Base-by-base conservation (phyloP, 805 yeast species). In the Starmerella bombicola region DNA sequence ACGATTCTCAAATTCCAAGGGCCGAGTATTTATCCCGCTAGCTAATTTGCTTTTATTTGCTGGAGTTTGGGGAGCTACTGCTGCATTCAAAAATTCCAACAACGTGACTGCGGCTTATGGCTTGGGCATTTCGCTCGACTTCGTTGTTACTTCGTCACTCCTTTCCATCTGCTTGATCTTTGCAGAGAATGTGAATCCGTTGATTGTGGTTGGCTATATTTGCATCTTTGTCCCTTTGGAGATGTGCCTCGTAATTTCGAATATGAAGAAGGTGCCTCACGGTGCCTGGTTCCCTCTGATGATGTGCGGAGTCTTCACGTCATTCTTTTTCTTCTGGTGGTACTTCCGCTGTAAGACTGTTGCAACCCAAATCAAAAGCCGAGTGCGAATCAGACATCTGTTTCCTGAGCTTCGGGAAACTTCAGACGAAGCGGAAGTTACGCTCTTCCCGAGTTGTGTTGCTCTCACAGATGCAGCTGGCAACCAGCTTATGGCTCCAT, bases 221-320 rank as follows among this genome's bases (percentile, higher is more conserved):
- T 34, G 62, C 19, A 47, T 62, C 3, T 72, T 72, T 49, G 63
- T 68, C 6, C 65, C 75, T 0, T 57, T 74, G 26, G 79, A 74
- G 49, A 47, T 60, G 31, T 54, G 64, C 31, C 56, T 72, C 50
- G 62, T 73, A 15, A 56, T 65, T 38, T 65, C 77, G 3, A 73
- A 71, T 40, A 47, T 70, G 48, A 65, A 62, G 48, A 74, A 74
- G 53, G 66, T 74, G 3, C 66, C 69, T 0, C 71, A 69, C 45
- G 80, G 78, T 29, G 80, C 78, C 1, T 74, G 79, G 80, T 72
- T 73, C 50, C 73, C 79, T 1, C 55, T 74, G 24, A 57, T 67
- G 60, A 61, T 71, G 54, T 54, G 71, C 6, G 57, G 54, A 2
- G n/a, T 70, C 3, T 52, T 62, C 32, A 57, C 63, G 43, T 29